Conservation (phyloP, 192 early-diverging fungal genomes). For the Umbelopsis sp. region DNA sequence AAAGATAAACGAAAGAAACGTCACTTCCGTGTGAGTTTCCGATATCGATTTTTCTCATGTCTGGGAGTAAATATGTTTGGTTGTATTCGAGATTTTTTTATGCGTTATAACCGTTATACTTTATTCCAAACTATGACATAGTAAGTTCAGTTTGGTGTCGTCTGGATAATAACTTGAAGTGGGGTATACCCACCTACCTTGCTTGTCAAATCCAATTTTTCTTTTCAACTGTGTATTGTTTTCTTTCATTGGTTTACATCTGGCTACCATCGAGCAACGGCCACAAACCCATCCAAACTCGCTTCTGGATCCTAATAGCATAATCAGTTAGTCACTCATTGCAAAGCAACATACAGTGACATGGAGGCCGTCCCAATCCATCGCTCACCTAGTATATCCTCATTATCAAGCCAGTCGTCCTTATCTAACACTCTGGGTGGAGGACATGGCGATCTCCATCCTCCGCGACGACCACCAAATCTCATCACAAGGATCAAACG, state of each 20-base stretch:
- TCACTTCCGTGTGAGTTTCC: background rate
- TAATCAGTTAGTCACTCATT: background rate
- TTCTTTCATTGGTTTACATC: background rate
- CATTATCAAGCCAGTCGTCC: background rate
- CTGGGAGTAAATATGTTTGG: background rate
- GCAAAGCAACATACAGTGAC: background rate
- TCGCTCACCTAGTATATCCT: background rate
- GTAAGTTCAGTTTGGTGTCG: too few relatives aligned
- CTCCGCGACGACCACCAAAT: background rate
- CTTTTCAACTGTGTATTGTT: too few relatives aligned
- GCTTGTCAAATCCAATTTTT: too few relatives aligned
- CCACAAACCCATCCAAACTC: background rate
- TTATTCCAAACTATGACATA: background rate
- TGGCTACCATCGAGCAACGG: too few relatives aligned
- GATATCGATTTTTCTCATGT: background rate
- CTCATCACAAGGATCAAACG: background rate
- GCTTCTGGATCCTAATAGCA: background rate
- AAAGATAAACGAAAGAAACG: background rate
- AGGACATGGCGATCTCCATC: background rate
- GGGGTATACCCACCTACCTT: too few relatives aligned
- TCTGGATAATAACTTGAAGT: too few relatives aligned
- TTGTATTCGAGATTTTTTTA: background rate
- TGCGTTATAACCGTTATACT: background rate
- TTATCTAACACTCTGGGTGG: background rate
- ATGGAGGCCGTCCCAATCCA: slow-evolving; percentile 11